These are phyloP conservation scores for Vitis hybrid DNA, from an alignment of 177 flowering plant species.

Conservation along the genomic window DNA sequence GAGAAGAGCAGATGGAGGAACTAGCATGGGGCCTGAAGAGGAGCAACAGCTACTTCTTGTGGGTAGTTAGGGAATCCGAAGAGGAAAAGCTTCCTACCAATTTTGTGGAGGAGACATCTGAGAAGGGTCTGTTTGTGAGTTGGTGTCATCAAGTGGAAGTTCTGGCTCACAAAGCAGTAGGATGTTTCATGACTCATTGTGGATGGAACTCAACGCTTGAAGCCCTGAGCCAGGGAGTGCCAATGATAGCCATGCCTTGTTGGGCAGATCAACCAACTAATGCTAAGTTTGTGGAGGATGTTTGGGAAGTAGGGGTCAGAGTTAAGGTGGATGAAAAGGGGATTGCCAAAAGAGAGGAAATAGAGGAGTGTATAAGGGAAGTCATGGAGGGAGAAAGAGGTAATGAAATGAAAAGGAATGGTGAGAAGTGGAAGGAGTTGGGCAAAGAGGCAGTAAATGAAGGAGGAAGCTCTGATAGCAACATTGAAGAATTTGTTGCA, in stretches of 20 bases:
- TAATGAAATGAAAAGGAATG: slow-evolving; percentile 29
- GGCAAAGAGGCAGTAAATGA: slow-evolving; percentile 43
- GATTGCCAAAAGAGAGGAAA: slow-evolving; percentile 34
- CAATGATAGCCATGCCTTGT: slow-evolving; percentile 62
- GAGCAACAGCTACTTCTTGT: slow-evolving; percentile 31
- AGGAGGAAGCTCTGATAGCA: slow-evolving; percentile 64
- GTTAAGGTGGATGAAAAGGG: slow-evolving; percentile 29
- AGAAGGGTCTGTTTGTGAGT: slow-evolving; percentile 45
- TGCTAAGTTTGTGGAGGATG: slow-evolving; percentile 46
- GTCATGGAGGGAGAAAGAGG: slow-evolving; percentile 55
- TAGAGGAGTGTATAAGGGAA: slow-evolving; percentile 42
- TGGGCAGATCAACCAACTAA: slow-evolving; percentile 63
- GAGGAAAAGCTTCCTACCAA: slow-evolving; percentile 27
- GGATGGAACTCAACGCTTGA: slow-evolving; percentile 79
- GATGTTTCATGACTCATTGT: slow-evolving; percentile 52
- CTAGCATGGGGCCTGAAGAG: slow-evolving; percentile 29
- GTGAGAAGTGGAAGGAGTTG: slow-evolving; percentile 35
- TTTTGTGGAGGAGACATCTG: slow-evolving; percentile 22
- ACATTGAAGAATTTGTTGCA: slow-evolving; percentile 39
- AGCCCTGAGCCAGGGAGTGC: slow-evolving; percentile 65
- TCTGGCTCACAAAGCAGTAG: slow-evolving; percentile 34
- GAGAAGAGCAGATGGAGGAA: slow-evolving; percentile 40
- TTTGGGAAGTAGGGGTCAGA: slow-evolving; percentile 56
- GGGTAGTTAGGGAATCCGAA: slow-evolving; percentile 48
- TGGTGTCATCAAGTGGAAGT: slow-evolving; percentile 71